Evolutionary conservation across 768 basidiomycete species (phyloP).

Genomic region (Leccinum pellstonianum): DNA sequence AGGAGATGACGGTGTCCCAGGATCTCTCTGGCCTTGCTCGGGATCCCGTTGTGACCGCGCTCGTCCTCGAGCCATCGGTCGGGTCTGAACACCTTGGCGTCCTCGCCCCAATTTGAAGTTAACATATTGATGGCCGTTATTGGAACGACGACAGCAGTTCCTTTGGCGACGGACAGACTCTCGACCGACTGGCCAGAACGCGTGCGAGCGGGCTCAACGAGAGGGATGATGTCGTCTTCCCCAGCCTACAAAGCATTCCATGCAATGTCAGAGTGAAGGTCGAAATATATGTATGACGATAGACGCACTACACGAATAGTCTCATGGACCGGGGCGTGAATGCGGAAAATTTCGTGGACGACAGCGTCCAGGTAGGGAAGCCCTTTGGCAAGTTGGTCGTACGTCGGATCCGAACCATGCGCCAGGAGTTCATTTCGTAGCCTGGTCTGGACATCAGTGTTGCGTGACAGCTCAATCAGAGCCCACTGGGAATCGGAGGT

Average conservation of each 20-base stretch:
- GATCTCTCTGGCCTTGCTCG: background rate
- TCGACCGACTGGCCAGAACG: background rate
- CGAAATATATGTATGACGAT: background rate
- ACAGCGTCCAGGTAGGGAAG: background rate
- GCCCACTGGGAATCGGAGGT: background rate
- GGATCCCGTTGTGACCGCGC: background rate
- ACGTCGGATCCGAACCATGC: background rate
- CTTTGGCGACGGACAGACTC: background rate
- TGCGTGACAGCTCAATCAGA: background rate
- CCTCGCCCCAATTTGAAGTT: background rate
- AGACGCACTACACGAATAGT: background rate
- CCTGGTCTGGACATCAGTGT: background rate
- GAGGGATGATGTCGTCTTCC: background rate
- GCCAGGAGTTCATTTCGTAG: background rate
- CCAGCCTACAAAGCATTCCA: background rate
- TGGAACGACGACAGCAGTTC: background rate
- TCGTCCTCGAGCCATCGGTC: background rate
- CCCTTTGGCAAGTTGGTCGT: background rate
- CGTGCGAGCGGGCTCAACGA: background rate
- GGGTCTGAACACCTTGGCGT: background rate
- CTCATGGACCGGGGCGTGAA: background rate
- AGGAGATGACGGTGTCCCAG: background rate
- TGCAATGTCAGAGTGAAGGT: background rate
- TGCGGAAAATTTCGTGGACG: background rate
- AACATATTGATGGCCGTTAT: background rate